Evolutionary conservation across 192 early-diverging fungal species (phyloP), one percentile per base, ranked within the genome.

Genomic region (Lobosporangium transversale): DNA sequence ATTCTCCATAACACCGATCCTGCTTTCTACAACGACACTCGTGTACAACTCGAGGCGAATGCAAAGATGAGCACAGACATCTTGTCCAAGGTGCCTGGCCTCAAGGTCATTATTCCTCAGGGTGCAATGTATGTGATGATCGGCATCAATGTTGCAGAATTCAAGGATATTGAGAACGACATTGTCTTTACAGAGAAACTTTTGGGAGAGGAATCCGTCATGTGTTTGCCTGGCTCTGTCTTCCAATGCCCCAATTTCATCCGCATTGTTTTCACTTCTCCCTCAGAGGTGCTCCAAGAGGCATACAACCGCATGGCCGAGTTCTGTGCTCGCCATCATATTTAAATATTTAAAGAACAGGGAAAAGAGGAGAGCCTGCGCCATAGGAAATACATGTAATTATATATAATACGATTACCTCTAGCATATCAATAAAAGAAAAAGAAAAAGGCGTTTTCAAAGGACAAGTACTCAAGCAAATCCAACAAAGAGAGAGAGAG

Each of bases 41-140:
- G 90, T 80, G 63, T 52, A 4, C 87, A 90, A 70, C 82, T 95
- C 0, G 87, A 94, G 70, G 58, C 70, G 12, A 91, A 94, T 65
- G 92, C 94, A 9, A 84, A 81, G 36, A 35, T 93, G 21, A 87
- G 89, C 65, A 80, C 84, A 35, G 68, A 89, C 2, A 82, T 84
- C 47, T 79, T 95, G 8, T 79, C 76, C 43, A 86, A 85, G 51
- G 86, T 92, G 7, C 88, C 87, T 23, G 94, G 95, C 2, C 75
- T 96, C 30, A 78, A 84, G 14, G 89, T 91, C 51, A 89, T 96
- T 43, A 75, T 90, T 15, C 94, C 95, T 27, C 93, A 95, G 85
- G 95, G 95, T 43, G 94, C 94, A 50, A 96, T 96, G 95, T 96
- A 94, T 78, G 82, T 94, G 74, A 96, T 96, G 95, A 87, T 93